phyloP scores from a whole-genome alignment of 345 rosid species.

The Eucalyptus pauciflora region DNA sequence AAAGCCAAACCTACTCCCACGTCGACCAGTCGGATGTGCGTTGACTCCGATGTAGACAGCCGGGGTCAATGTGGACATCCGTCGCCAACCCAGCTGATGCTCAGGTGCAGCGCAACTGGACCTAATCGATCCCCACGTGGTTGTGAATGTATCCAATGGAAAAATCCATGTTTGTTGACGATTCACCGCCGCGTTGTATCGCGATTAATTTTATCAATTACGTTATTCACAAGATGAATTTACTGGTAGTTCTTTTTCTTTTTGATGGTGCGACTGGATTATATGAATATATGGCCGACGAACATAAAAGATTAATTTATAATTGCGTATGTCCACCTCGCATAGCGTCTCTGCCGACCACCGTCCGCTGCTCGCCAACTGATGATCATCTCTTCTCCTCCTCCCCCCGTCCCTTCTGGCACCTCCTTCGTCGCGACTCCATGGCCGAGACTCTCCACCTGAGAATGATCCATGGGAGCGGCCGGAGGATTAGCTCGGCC shows the following conservation, averaged over 20 bases:
- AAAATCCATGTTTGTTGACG: background rate
- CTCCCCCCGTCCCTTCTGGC: background rate
- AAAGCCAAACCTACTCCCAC: background rate
- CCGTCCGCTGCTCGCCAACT: background rate
- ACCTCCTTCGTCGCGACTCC: background rate
- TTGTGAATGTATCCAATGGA: background rate
- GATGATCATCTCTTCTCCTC: background rate
- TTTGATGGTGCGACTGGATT: background rate
- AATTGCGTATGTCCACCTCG: background rate
- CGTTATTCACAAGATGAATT: background rate
- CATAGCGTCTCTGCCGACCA: background rate
- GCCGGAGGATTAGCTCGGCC: background rate
- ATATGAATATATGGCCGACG: background rate
- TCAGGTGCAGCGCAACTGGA: background rate
- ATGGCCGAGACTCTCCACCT: background rate
- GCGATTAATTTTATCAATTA: accelerated
- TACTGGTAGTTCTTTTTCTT: accelerated
- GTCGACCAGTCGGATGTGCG: background rate
- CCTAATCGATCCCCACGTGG: accelerated
- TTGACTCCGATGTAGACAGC: background rate
- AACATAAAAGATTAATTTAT: no score
- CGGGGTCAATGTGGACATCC: background rate
- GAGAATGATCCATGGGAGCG: background rate
- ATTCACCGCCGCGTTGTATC: background rate
- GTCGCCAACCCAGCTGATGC: background rate